Conservation (phyloP, 495 filamentous ascomycete species). For the Elaphomyces granulatus region DNA sequence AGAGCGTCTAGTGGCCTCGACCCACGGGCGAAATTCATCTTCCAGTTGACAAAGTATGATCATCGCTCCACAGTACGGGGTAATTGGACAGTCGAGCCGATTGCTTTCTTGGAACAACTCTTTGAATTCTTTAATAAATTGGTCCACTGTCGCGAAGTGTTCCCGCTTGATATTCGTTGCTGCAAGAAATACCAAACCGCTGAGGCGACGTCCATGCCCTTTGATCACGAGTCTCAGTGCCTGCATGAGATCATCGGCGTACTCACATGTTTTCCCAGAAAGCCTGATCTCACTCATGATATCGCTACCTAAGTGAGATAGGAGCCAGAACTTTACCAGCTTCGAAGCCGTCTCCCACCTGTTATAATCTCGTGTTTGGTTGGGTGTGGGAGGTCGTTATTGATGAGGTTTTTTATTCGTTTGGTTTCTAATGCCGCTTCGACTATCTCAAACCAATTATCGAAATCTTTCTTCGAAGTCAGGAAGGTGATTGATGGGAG, state of each 20-base stretch:
- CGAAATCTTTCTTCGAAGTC: too few species aligned
- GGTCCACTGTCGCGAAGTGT: too few species aligned
- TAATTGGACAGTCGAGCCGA: background rate
- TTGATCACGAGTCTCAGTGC: background rate
- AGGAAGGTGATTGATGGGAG: too few species aligned
- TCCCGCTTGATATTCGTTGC: background rate
- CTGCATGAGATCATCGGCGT: background rate
- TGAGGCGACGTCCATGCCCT: background rate
- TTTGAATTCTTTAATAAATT: too few species aligned
- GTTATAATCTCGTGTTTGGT: too few species aligned
- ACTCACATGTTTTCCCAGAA: background rate
- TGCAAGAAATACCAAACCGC: background rate
- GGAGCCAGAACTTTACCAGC: background rate
- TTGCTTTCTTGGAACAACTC: too few species aligned
- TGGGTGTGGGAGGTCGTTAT: too few species aligned
- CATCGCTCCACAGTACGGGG: background rate
- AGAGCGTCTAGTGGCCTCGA: background rate
- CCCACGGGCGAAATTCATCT: background rate
- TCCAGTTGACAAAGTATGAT: background rate
- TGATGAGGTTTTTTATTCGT: too few species aligned
- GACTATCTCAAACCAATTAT: too few species aligned
- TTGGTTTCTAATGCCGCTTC: too few species aligned
- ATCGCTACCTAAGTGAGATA: background rate
- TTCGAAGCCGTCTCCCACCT: background rate
- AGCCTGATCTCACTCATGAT: background rate